Percentiles rank a stretch among this genome's conserved stretches.
Conservation (phyloP, 768 basidiomycete species). For the Tylopilus sp. region DNA sequence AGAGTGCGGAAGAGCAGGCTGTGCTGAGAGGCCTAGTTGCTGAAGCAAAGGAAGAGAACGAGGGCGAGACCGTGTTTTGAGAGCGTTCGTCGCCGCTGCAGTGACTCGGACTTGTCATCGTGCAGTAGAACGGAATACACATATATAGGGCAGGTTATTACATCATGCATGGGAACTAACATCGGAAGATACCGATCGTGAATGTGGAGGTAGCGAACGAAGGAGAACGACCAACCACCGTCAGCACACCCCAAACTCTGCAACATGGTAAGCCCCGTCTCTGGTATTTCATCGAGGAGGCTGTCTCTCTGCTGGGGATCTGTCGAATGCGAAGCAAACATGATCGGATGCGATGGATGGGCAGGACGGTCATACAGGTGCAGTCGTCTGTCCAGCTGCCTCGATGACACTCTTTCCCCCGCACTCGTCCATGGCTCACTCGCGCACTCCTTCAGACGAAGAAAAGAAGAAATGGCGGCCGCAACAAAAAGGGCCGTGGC, state of each 20-base stretch:
- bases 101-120: not conserved
- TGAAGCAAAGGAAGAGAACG: conserved; percentile 19
- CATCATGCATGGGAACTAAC: conserved; percentile 17
- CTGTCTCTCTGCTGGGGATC: not conserved
- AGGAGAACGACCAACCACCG: conserved; percentile 16
- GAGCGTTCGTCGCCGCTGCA: not conserved
- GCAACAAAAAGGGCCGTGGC: conserved; percentile 99
- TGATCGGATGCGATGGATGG: conserved; percentile 9
- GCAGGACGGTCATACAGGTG: conserved; percentile 7
- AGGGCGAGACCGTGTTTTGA: conserved; percentile 26
- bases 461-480: conserved; percentile 98
- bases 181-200: conserved; percentile 21
- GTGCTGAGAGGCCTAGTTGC: conserved; percentile 31
- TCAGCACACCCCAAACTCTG: conserved; percentile 21
- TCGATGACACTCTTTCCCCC: not conserved
- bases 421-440: conserved; percentile 6
- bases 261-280: conserved; percentile 30
- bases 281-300: not conserved
- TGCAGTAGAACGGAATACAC: not conserved
- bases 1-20: conserved; percentile 47
- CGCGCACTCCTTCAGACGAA: conserved; percentile 62
- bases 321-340: not conserved
- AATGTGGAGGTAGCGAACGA: conserved; percentile 4
- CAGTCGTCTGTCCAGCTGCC: not conserved
- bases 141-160: conserved; percentile 27